Evolutionary conservation across 2,329 filamentous ascomycete species (phyloP).

Genomic region (Aspergillus fischeri): DNA sequence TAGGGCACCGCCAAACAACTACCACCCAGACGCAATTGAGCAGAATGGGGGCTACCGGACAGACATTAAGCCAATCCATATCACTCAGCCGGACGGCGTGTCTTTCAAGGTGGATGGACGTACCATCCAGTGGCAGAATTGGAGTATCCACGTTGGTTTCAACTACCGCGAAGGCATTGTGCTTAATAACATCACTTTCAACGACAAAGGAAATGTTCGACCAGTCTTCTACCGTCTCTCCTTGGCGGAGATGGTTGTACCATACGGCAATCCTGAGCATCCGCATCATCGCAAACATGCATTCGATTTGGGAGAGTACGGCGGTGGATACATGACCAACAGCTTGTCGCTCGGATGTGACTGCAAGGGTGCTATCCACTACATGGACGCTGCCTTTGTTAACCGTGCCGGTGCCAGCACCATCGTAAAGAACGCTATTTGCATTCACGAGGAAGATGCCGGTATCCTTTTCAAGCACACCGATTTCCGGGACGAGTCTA

Average conservation of each 20-base stretch:
- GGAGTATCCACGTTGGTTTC: conserved; percentile 89
- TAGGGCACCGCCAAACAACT: conserved; percentile 70
- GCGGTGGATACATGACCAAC: conserved; percentile 48
- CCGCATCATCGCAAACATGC: conserved; percentile 48
- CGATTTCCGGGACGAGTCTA: conserved; percentile 86
- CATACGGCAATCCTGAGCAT: conserved; percentile 45
- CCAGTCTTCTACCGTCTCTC: conserved; percentile 87
- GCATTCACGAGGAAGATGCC: conserved; percentile 89
- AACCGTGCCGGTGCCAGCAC: conserved; percentile 70
- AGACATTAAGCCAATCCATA: conserved; percentile 80
- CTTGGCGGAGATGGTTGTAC: conserved; percentile 75
- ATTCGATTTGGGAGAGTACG: conserved; percentile 46
- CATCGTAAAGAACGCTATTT: conserved; percentile 89
- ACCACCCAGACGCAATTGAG: conserved; percentile 69
- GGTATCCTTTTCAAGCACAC: conserved; percentile 93
- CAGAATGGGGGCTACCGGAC: conserved; percentile 70
- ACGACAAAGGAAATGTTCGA: conserved; percentile 72
- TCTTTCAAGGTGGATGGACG: conserved; percentile 75
- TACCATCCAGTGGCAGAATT: conserved; percentile 84
- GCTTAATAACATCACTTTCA: conserved; percentile 83
- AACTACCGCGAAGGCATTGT: conserved; percentile 92
- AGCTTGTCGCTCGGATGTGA: conserved; percentile 45
- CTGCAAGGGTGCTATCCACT: conserved; percentile 65
- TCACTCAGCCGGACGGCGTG: conserved; percentile 83
- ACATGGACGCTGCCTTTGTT: conserved; percentile 83